Conservation (phyloP, 1,139 yeast species). For the Scheffersomyces cryptocercus region DNA sequence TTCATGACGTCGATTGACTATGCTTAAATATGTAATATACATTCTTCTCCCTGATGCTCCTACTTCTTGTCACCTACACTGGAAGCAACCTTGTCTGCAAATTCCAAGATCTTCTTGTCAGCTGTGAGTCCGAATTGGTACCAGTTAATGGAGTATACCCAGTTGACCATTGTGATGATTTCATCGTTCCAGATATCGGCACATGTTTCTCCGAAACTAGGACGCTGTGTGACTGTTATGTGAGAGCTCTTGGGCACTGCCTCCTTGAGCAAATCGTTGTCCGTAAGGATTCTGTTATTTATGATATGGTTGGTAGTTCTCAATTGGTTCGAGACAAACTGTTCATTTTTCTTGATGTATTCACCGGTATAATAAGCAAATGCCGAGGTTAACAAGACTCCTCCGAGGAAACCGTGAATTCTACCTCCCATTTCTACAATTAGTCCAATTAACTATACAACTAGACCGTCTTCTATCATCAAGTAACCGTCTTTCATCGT, state of each 20-base stretch:
- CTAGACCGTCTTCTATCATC: too few species aligned
- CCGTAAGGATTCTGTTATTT: conserved; percentile 49
- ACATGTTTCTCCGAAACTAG: conserved; percentile 54
- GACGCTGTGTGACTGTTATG: conserved; percentile 24
- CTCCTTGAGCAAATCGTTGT: conserved; percentile 34
- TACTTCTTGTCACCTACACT: conserved; percentile 23
- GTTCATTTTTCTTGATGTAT: conserved; percentile 53
- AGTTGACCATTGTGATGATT: conserved; percentile 63
- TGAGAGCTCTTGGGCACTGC: conserved; percentile 46
- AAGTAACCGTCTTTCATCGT: too few species aligned
- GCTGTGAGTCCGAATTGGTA: conserved; percentile 41
- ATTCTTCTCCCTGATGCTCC: conserved; percentile 1
- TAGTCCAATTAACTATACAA: too few species aligned
- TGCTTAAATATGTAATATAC: background rate
- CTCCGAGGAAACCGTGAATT: conserved; percentile 31
- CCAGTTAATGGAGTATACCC: conserved; percentile 61
- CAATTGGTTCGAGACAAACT: conserved; percentile 49
- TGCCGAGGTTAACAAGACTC: conserved; percentile 66
- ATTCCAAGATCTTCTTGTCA: conserved; percentile 33
- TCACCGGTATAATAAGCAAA: conserved; percentile 65
- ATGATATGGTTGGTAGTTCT: conserved; percentile 49
- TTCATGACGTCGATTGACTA: background rate
- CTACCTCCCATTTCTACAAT: conserved; percentile 8
- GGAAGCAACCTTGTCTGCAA: conserved; percentile 33
- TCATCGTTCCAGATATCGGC: conserved; percentile 86